Evolutionary conservation across 2,329 filamentous ascomycete genomes (phyloP), one percentile per base, ranked within the genome.

Genomic region (Hypoxylon sp.): DNA sequence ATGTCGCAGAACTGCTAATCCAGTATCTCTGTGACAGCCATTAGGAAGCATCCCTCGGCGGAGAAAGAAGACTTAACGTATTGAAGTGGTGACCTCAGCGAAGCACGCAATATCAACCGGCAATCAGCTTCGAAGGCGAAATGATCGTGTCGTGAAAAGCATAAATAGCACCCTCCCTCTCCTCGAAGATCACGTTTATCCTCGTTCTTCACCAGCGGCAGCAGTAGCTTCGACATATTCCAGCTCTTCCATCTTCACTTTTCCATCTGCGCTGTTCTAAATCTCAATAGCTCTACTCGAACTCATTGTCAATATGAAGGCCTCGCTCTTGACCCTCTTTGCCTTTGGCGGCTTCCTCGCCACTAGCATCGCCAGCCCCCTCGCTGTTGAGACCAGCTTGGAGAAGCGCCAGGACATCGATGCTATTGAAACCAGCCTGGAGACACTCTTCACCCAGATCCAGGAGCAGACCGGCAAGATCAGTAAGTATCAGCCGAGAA

Each of bases 351-450:
- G 71, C 54, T 71, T 70, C 60, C 57, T 74, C 57, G 68, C 70
- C 38, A 70, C 67, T 28, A 64, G 67, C 61, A 68, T 73, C 38
- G 72, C 71, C 45, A 71, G 61, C 59, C 72, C 72, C 36, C 56
- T 72, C 45, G 62, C 53, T 28, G 56, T 60, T 33, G 58, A 59
- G 8, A 61, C 58, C 11, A 54, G 46, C 50, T 38, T 73, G 14
- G 61, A 70, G 55, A 73, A 71, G 64, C 72, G 72, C 46, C 72
- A 73, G 62, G 71, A 70, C 42, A 67, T 69, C 48, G 63, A 63
- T 26, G 60, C 46, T n/a, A 70, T 74, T 4, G 60, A 68, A 56
- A 66, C 64, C 1, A 66, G 57, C 22, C 60, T 73, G 8, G 69
- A 69, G 22, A 48, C 66, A 16, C 71, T 74, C 14, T 58, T 70